Evolutionary conservation across 2,329 filamentous ascomycete species (phyloP), one percentile per base, ranked within the genome.

Genomic region (Ceratocystis ficicola): DNA sequence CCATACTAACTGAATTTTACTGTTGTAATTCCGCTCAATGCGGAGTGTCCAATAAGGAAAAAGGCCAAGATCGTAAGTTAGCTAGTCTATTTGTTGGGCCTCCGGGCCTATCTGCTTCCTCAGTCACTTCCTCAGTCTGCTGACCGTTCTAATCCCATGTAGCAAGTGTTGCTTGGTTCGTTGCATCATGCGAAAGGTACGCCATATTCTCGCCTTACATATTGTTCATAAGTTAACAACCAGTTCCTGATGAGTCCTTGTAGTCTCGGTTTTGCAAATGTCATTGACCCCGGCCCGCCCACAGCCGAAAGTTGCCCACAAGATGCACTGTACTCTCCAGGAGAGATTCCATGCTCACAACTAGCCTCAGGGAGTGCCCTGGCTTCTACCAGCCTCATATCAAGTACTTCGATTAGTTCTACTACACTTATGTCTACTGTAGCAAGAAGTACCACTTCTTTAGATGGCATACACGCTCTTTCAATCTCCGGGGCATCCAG

Each of bases 11-110:
- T 1, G 61, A 66, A n/a, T 62, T 69, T 15, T 69, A 69, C 44
- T 69, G 68, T 22, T 69, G 68, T 20, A 64, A 68, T 44, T 69
- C 68, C 3, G 65, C 62, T 22, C 65, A 66, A 8, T 69, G 67
- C 36, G 67, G 68, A 7, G 68, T 69, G 15, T 67, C 62, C 7
- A 66, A 67, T 36, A 62, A 59, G 10, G 25, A 44, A 7, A 48
- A 28, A 10, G 67, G 67, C 12, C 65, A 68, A 25, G 68, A 69
- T 61, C 68, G 68, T 69, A n/a, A 61, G 41, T 32, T 50, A n/a
- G 17, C 32, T 4, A 4, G 20, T 52, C 15, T 22, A 5, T 3
- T 8, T 46, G 50, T 36, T 57, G 17, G 4, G 52, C 52, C 28
- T 32, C 25, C n/a, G 7, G 17, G 7, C 36, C 52, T 3, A 30